These are phyloP conservation scores for Pseudogymnoascus sp. DNA, from an alignment of 2,329 filamentous ascomycete species.

Conservation along the genomic window DNA sequence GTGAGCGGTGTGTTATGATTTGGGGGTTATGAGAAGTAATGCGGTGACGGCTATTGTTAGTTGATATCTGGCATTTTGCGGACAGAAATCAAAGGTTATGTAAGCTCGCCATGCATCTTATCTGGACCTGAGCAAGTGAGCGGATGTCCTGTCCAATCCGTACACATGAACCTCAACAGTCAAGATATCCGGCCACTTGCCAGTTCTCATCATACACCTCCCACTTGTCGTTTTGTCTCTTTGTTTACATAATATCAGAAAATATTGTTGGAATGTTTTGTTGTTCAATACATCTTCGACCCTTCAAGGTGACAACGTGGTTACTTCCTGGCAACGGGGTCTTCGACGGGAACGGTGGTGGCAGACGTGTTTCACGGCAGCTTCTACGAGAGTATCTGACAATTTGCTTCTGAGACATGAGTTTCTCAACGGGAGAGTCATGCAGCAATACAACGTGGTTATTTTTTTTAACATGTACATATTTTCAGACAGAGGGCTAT, in stretches of 20 bases:
- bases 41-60: neutral
- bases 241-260: neutral
- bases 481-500: neutral
- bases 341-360: slow-evolving; percentile 1
- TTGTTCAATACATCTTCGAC: neutral
- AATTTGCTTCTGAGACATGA: neutral
- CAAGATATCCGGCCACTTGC: no score
- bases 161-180: no score
- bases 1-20: neutral
- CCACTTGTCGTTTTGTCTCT: neutral
- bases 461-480: neutral
- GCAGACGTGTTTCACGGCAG: neutral
- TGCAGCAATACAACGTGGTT: neutral
- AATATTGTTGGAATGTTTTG: neutral
- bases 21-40: neutral
- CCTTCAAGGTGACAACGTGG: neutral
- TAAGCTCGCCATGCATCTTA: neutral
- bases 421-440: neutral
- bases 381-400: neutral
- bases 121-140: neutral
- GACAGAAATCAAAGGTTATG: neutral
- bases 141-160: neutral
- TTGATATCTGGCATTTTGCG: neutral
- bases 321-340: neutral
- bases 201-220: no score